Conservation (phyloP, 805 yeast genomes). For the Yarrowia sp. region DNA sequence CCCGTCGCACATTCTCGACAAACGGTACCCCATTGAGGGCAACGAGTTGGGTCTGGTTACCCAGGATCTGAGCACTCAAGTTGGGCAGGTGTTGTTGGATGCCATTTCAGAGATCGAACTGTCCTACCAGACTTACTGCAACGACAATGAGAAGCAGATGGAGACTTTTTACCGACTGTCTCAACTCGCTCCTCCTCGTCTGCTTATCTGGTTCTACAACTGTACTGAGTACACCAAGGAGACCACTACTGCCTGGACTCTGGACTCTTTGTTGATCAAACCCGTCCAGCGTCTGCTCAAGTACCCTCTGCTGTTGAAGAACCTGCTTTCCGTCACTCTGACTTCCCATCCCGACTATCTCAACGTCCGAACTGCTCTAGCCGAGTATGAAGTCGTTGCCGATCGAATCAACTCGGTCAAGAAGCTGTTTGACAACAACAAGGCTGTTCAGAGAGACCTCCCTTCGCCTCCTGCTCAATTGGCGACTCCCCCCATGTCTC, state of each 20-base stretch:
- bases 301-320: slow-evolving; percentile 43
- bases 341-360: slow-evolving; percentile 50
- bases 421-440: slow-evolving; percentile 23
- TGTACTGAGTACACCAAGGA: slow-evolving; percentile 36
- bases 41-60: slow-evolving; percentile 28
- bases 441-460: slow-evolving; percentile 10
- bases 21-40: slow-evolving; percentile 31
- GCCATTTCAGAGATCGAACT: slow-evolving; percentile 37
- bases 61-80: slow-evolving; percentile 33
- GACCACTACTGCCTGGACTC: slow-evolving; percentile 43
- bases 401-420: slow-evolving; percentile 32
- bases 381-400: slow-evolving; percentile 29
- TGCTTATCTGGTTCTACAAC: slow-evolving; percentile 40
- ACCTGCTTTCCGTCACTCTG: slow-evolving; percentile 38
- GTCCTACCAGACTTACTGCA: slow-evolving; percentile 40
- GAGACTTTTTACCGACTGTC: slow-evolving; percentile 34
- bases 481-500: slow-evolving; percentile 22
- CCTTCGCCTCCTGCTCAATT: slow-evolving; percentile 2
- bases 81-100: slow-evolving; percentile 39
- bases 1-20: slow-evolving; percentile 36
- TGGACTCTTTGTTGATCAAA: slow-evolving; percentile 44
- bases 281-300: slow-evolving; percentile 48
- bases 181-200: slow-evolving; percentile 33
- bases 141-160: slow-evolving; percentile 36
- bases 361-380: slow-evolving; percentile 32